These are phyloP conservation scores for Lasiodiplodia sp. DNA, from an alignment of 2,329 filamentous ascomycete species.

Conservation along the genomic window DNA sequence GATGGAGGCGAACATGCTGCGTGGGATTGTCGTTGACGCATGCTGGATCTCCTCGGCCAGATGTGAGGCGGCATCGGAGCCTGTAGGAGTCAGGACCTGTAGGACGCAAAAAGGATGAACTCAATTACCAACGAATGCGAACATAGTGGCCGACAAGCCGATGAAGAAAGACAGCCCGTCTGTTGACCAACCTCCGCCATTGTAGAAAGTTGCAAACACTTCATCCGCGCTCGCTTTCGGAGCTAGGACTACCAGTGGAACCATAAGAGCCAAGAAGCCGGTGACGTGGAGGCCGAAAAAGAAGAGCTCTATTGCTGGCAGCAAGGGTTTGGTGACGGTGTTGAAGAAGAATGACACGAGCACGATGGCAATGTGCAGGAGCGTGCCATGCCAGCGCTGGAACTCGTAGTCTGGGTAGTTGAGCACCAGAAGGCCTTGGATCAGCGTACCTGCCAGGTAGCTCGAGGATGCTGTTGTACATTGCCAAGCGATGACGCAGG, in stretches of 20 bases:
- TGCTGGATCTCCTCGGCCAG: slow-evolving; percentile 44
- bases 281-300: slow-evolving; percentile 59
- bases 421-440: slow-evolving; percentile 46
- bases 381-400: slow-evolving; percentile 58
- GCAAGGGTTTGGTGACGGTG: slow-evolving; percentile 49
- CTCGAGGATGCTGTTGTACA: slow-evolving; percentile 40
- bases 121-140: slow-evolving; percentile 49
- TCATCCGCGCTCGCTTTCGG: slow-evolving; percentile 49
- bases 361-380: slow-evolving; percentile 56
- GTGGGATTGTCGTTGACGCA: slow-evolving; percentile 45
- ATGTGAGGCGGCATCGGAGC: slow-evolving; percentile 14
- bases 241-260: slow-evolving; percentile 54
- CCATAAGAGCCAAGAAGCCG: slow-evolving; percentile 61
- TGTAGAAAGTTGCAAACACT: slow-evolving; percentile 58
- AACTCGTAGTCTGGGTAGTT: slow-evolving; percentile 47
- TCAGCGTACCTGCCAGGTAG: slow-evolving; percentile 39
- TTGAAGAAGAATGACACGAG: slow-evolving; percentile 52
- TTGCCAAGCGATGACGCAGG: slow-evolving; percentile 51
- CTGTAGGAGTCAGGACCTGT: not conserved
- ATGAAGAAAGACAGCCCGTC: slow-evolving; percentile 55
- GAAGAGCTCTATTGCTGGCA: slow-evolving; percentile 58
- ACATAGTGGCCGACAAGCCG: slow-evolving; percentile 49
- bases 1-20: slow-evolving; percentile 51
- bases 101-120: slow-evolving; percentile 37
- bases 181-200: slow-evolving; percentile 55